Conservation (phyloP, 1,284 basidiomycete genomes). For the Ceratobasidium sp. region DNA sequence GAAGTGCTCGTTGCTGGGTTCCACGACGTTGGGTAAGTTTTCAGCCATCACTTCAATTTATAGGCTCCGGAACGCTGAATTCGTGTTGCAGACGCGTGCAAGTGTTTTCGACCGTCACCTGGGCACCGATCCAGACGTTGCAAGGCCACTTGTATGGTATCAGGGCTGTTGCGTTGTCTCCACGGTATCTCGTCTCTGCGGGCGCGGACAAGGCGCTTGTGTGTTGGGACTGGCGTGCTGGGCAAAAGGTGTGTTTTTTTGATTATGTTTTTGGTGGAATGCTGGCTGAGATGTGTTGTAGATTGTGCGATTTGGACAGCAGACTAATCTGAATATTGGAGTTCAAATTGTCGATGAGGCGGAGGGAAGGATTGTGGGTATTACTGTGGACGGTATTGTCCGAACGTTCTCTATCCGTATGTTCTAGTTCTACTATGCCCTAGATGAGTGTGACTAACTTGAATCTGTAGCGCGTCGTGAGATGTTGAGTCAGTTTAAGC, state of each 20-base stretch:
- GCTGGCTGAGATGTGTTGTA: constrained; percentile 75
- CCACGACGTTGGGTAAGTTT: constrained; percentile 86
- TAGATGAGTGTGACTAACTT: background rate
- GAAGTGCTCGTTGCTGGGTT: constrained; percentile 93
- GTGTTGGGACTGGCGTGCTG: constrained; percentile 89
- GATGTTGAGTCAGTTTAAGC: constrained; percentile 92
- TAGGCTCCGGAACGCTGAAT: no score
- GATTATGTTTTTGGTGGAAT: constrained; percentile 55
- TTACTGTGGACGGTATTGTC: constrained; percentile 93
- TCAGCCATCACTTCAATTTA: background rate
- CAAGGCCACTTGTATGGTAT: constrained; percentile 65
- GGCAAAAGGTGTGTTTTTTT: constrained; percentile 80
- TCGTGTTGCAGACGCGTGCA: constrained; percentile 72
- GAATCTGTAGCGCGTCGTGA: constrained; percentile 73
- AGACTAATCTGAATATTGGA: constrained; percentile 92
- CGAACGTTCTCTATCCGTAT: constrained; percentile 89
- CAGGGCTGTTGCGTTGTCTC: constrained; percentile 87
- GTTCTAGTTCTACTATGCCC: constrained; percentile 53
- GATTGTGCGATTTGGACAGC: constrained; percentile 91
- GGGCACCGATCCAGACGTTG: constrained; percentile 75
- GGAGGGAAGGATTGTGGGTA: constrained; percentile 84
- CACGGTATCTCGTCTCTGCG: constrained; percentile 87
- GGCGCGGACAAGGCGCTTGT: constrained; percentile 92
- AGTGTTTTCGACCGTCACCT: constrained; percentile 84
- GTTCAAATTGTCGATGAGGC: constrained; percentile 83